phyloP scores from a whole-genome alignment of 345 rosid genomes.

The Salix udensis region DNA sequence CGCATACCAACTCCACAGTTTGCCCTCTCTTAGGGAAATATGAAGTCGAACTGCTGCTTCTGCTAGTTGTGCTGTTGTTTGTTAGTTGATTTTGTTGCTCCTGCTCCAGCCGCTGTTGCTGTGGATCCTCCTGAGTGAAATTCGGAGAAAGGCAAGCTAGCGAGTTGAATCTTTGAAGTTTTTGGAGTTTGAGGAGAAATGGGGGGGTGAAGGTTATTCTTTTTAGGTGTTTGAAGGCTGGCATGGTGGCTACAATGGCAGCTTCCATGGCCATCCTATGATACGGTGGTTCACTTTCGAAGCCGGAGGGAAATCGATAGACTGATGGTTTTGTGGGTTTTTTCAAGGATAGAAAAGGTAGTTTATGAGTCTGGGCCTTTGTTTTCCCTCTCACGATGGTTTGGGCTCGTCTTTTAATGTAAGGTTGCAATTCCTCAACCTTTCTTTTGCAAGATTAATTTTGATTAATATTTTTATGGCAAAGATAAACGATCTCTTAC shows the following conservation, averaged over 20 bases:
- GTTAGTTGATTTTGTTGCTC: background rate
- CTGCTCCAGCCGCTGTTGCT: background rate
- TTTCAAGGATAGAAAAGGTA: too few species aligned
- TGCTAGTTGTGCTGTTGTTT: slow-evolving; percentile 7
- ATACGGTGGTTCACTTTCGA: background rate
- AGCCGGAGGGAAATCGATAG: background rate
- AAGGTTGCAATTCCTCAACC: too few species aligned
- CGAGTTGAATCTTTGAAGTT: slow-evolving; percentile 26
- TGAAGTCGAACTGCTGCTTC: slow-evolving; percentile 16
- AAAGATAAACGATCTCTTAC: too few species aligned
- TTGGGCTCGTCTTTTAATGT: too few species aligned
- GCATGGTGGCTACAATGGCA: slow-evolving; percentile 36
- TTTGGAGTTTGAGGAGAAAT: slow-evolving; percentile 33
- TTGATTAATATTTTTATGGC: too few species aligned
- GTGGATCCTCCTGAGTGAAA: slow-evolving; percentile 25
- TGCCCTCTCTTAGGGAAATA: slow-evolving; percentile 79
- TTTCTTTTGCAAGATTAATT: too few species aligned
- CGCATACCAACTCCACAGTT: slow-evolving; percentile 73
- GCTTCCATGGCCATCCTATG: background rate
- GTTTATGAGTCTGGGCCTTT: too few species aligned
- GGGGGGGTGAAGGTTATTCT: slow-evolving; percentile 16
- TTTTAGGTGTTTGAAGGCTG: slow-evolving; percentile 33
- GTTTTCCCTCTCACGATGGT: too few species aligned
- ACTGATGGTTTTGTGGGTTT: background rate
- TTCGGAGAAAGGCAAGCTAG: slow-evolving; percentile 29